Evolutionary conservation across 2,329 filamentous ascomycete genomes (phyloP), one percentile per base, ranked within the genome.

Genomic region (Cladobotryum protrusum): DNA sequence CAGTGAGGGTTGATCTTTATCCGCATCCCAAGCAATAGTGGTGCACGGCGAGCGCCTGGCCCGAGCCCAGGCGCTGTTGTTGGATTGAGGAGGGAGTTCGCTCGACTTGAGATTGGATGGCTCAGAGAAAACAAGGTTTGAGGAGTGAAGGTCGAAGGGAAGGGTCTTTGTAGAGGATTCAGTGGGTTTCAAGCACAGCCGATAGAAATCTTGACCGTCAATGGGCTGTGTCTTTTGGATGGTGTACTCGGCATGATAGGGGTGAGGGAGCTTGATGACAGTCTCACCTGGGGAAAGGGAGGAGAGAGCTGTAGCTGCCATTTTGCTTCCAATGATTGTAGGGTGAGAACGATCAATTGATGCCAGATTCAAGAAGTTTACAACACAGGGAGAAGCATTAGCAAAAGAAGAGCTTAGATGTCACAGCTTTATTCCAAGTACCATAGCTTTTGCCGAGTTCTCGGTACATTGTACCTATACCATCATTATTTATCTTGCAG

Each of bases 61-160:
- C n/a, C 77, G 69, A 5, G 72, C 77, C 77, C 77, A 81, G 44
- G 75, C 65, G 42, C 74, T 77, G 63, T 81, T 81, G 64, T 79
- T 76, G 50, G 75, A 76, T 41, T 68, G 66, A 35, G 72, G 61
- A 4, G 74, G 74, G 14, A 74, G 65, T 57, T 76, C 72, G 61
- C 70, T 74, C 12, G 73, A 76, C 58, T 75, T 76, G 48, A 75
- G 71, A 54, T 71, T 66, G 34, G 67, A 57, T 34, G 72, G 74
- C 52, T 75, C 70, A 20, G 72, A 68, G 61, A 77, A 75, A 64
- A 63, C 66, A 53, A 77, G 60, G 13, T 59, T 52, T 46, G 64
- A 57, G 55, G 63, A 67, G 60, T 63, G 58, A 41, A 69, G 59
- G 32, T 61, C 56, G 46, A 62, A 53, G 3, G 67, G 61, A 14